Base-by-base conservation (phyloP, 2,329 filamentous ascomycete species). In the Ophidiomyces ophidiicola region DNA sequence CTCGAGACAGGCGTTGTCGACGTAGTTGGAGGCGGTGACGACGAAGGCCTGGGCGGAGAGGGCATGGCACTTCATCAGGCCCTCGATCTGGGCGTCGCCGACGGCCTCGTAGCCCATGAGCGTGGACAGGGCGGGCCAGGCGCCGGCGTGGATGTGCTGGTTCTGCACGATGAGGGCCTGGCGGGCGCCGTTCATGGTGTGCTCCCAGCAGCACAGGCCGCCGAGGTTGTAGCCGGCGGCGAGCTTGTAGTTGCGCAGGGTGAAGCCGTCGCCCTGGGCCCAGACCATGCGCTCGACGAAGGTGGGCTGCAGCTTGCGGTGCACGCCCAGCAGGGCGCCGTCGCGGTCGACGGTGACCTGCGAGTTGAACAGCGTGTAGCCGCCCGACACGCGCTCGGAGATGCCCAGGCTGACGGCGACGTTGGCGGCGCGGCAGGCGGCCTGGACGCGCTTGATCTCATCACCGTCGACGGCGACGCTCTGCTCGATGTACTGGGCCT, bases 21-120 rank as follows among this genome's bases (percentile, higher is more conserved):
- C 59, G 20, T 64, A 65, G 37, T 62, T 63, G 5, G 56, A 58
- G 2, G 63, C 63, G 1, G 53, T 55, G 20, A 67, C 49, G 15
- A 66, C 64, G 38, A 66, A 68, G 2, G 61, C 59, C 42, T 68
- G 64, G 10, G 57, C 63, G 1, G 62, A 66, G 17, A 67, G 42
- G 2, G 65, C 63, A 43, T 67, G 64, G 4, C 53, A 50, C 50
- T 66, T 67, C 63, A 66, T 67, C 24, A 67, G 45, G 4, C 60
- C 63, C 51, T 68, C 64, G 37, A 68, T 67, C 48, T 67, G 62
- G n/a, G 52, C 52, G 43, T 63, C 56, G 1, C 62, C 63, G 4
- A 59, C 56, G 0, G 44, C 48, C 41, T 66, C 61, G 30, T 67
- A 65, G 0, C 63, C 62, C 0, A 48, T 47, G 25, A 44, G 41